A percentile compares a stretch with the other conserved stretches of the same genome.
These are phyloP conservation scores for Excoecaria cochinchinensis DNA, from an alignment of 345 rosid species.

Conservation along the genomic window DNA sequence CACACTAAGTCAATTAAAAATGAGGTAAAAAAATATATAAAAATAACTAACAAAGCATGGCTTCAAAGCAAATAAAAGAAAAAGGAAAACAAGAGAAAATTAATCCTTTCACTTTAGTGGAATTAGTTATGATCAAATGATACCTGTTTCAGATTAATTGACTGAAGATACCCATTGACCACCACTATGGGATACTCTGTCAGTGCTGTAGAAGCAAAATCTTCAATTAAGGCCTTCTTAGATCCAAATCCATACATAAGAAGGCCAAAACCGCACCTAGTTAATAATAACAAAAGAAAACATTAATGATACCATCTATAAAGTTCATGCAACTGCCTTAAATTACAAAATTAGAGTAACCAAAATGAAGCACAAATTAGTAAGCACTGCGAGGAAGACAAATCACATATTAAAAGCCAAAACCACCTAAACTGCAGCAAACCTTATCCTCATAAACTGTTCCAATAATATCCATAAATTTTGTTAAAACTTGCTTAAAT, in stretches of 20 bases:
- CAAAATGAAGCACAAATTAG: neutral
- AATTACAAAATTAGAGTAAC: neutral
- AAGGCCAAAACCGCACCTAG: slow-evolving; percentile 89
- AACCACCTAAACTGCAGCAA: neutral
- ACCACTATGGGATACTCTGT: slow-evolving; percentile 70
- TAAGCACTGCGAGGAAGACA: neutral
- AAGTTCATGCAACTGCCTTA: neutral
- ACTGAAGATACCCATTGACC: slow-evolving; percentile 86
- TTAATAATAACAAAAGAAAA: neutral
- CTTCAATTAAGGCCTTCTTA: slow-evolving; percentile 71
- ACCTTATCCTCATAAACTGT: too few relatives aligned
- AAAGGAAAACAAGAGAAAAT: neutral
- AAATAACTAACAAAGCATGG: neutral
- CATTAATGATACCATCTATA: neutral
- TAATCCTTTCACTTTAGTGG: neutral
- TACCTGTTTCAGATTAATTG: slow-evolving; percentile 84
- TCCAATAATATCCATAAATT: neutral
- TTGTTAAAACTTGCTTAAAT: neutral
- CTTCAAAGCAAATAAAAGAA: neutral
- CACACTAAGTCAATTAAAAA: neutral
- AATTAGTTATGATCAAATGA: neutral
- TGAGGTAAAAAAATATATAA: neutral
- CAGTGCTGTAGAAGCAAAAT: slow-evolving; percentile 80
- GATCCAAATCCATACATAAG: slow-evolving; percentile 94
- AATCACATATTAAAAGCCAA: neutral